Evolutionary conservation across 331 rosid species (phyloP).

Genomic region (Acacia pycnantha): DNA sequence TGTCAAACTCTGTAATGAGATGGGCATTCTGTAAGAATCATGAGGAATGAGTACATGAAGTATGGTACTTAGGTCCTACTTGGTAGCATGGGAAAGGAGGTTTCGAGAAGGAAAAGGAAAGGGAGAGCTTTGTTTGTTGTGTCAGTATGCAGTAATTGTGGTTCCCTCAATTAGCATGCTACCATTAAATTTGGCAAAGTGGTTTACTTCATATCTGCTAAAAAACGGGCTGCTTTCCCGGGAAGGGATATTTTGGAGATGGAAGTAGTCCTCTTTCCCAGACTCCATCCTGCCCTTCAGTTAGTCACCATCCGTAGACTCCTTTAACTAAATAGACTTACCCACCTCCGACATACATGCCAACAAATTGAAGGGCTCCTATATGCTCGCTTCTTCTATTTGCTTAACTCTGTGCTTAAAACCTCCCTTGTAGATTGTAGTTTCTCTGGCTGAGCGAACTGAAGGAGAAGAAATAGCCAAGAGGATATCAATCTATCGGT

Average conservation of each 20-base stretch:
- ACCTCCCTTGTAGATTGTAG: neutral
- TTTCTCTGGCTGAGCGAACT: neutral
- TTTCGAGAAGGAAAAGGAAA: neutral
- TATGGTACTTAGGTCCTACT: neutral
- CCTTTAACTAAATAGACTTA: neutral
- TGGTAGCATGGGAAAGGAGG: neutral
- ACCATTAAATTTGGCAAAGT: neutral
- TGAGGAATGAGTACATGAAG: neutral
- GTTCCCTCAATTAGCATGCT: neutral
- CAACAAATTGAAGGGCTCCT: neutral
- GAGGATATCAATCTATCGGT: neutral
- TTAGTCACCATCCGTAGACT: neutral
- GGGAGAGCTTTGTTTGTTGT: neutral
- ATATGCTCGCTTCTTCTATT: neutral
- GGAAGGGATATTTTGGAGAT: neutral
- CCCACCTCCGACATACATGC: neutral
- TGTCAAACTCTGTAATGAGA: neutral
- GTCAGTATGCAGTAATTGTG: neutral
- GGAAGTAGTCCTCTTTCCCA: neutral
- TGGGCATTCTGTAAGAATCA: slow-evolving; percentile 6
- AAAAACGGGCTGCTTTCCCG: neutral
- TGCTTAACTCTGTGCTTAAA: neutral
- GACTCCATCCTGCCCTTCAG: neutral
- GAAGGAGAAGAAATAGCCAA: neutral
- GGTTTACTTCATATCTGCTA: neutral